phyloP scores from a whole-genome alignment of 805 yeast genomes.

The Barnettozyma salicaria region DNA sequence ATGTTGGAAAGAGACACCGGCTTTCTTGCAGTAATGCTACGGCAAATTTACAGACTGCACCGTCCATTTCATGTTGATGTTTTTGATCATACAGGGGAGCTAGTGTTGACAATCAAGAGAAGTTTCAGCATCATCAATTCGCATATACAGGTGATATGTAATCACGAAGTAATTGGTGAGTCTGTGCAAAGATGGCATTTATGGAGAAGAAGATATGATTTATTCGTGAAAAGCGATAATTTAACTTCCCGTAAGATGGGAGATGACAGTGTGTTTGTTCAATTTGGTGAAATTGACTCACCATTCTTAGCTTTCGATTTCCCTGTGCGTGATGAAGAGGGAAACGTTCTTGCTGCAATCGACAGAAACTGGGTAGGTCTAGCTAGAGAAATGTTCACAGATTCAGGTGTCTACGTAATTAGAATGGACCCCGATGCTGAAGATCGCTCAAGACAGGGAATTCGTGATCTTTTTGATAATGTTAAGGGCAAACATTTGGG shows the following conservation, averaged over 20 bases:
- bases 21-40: conserved; percentile 52
- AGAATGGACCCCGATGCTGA: conserved; percentile 68
- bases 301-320: conserved; percentile 84
- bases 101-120: conserved; percentile 61
- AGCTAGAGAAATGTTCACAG: conserved; percentile 89
- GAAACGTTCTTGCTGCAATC: conserved; percentile 63
- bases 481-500: conserved; percentile 44
- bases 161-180: conserved; percentile 57
- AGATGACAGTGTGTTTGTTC: conserved; percentile 41
- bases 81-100: conserved; percentile 56
- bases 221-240: conserved; percentile 39
- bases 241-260: conserved; percentile 29
- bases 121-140: conserved; percentile 89
- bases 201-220: conserved; percentile 85
- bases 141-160: conserved; percentile 62
- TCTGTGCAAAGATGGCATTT: conserved; percentile 90
- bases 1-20: conserved; percentile 72
- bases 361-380: conserved; percentile 95
- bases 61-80: conserved; percentile 79
- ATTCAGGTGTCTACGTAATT: conserved; percentile 86
- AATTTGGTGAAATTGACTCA: conserved; percentile 84
- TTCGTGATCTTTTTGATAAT: conserved; percentile 35
- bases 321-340: conserved; percentile 58
- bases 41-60: conserved; percentile 81
- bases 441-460: neutral